phyloP scores from a whole-genome alignment of 768 basidiomycete genomes.

The Hydnomerulius pinastri region DNA sequence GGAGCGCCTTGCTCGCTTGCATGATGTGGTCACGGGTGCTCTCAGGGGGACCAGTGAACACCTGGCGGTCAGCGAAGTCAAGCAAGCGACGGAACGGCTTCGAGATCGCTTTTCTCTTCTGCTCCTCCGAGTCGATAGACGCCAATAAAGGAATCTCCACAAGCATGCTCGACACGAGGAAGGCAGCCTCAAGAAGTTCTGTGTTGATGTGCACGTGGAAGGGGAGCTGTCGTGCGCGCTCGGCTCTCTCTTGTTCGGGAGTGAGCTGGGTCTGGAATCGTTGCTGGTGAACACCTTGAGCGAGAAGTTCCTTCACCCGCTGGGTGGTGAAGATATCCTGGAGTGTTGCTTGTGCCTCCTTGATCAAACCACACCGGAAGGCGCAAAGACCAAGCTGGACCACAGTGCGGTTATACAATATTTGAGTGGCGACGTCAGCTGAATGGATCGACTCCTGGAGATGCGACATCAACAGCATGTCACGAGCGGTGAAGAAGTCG shows the following conservation, averaged over 20 bases:
- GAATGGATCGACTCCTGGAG: constrained; percentile 96
- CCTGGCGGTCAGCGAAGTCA: constrained; percentile 96
- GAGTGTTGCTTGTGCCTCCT: constrained; percentile 89
- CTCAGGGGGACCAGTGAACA: constrained; percentile 98
- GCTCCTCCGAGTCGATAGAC: constrained; percentile 91
- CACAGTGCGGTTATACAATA: constrained; percentile 95
- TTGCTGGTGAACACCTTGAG: constrained; percentile 94
- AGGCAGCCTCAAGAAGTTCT: constrained; percentile 94
- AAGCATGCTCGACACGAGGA: constrained; percentile 98
- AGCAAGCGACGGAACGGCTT: constrained; percentile 94
- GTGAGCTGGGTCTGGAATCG: constrained; percentile 78
- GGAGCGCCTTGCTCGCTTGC: constrained; percentile 96
- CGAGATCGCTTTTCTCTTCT: constrained; percentile 90
- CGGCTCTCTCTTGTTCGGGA: constrained; percentile 96
- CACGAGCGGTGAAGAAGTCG: constrained; percentile 93
- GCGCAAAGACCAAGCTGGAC: constrained; percentile 97
- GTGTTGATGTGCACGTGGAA: constrained; percentile 99
- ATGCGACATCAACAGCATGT: constrained; percentile 99
- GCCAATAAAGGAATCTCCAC: constrained; percentile 96
- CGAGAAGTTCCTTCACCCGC: constrained; percentile 94
- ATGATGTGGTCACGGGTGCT: constrained; percentile 98
- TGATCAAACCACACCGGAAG: constrained; percentile 92
- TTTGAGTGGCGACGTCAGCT: constrained; percentile 95
- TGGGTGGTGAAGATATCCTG: constrained; percentile 97
- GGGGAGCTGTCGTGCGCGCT: constrained; percentile 92